phyloP scores from a whole-genome alignment of 176 grass and related monocot genomes.

The Cocos nucifera region DNA sequence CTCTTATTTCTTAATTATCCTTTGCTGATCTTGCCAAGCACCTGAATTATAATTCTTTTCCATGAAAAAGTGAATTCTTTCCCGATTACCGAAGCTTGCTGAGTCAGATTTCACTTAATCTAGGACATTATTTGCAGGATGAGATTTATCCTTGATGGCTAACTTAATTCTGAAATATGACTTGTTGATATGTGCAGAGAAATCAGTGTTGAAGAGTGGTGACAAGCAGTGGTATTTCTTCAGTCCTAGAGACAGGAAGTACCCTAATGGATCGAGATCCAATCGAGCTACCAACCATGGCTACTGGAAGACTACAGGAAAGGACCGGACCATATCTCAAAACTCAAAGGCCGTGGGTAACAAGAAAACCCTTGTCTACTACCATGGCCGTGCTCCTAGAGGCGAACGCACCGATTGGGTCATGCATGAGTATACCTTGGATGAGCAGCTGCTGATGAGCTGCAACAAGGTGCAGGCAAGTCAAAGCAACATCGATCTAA shows the following conservation, averaged over 20 bases:
- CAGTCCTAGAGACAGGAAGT: constrained; percentile 80
- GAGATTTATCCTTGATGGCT: too few species aligned
- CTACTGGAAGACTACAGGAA: constrained; percentile 90
- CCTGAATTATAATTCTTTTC: too few species aligned
- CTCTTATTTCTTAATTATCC: too few species aligned
- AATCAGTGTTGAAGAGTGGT: constrained; percentile 65
- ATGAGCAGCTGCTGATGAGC: constrained; percentile 34
- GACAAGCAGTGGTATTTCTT: constrained; percentile 96
- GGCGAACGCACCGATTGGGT: constrained; percentile 85
- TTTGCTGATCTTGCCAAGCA: too few species aligned
- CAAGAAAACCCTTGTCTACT: constrained; percentile 87
- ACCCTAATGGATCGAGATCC: constrained; percentile 73
- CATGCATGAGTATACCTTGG: constrained; percentile 83
- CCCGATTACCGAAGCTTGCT: too few species aligned
- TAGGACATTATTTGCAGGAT: too few species aligned
- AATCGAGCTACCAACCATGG: constrained; percentile 62
- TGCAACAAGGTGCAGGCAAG: constrained; percentile 22
- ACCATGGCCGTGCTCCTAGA: constrained; percentile 72
- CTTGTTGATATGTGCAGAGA: constrained; percentile 34
- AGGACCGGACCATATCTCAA: constrained; percentile 50
- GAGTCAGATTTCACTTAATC: too few species aligned
- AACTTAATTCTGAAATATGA: too few species aligned
- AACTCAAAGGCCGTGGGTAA: constrained; percentile 39
- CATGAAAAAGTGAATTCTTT: too few species aligned
- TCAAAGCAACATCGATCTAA: background rate